Base-by-base conservation (phyloP, 2,329 filamentous ascomycete species). In the Ceratocystis ficicola region DNA sequence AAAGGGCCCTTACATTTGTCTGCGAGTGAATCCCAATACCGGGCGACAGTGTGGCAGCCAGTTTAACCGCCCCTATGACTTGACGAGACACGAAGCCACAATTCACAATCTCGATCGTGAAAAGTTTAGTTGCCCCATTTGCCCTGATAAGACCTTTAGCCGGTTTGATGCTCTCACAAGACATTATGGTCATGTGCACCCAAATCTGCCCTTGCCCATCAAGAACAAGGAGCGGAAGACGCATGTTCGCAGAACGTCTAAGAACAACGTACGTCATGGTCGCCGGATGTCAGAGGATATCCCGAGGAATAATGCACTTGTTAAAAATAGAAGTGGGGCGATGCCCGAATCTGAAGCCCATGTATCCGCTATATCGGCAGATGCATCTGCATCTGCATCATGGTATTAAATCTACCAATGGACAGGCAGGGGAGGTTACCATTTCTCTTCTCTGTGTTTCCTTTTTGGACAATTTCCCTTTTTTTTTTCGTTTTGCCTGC, bases 121-220 rank as follows among this genome's bases (percentile, higher is more conserved):
- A 75, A 97, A 97, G 79, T 91, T 96, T 6, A 86, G 90, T 57
- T 99, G 94, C 76, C 86, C 92, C 69, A 78, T 96, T 61, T 99
- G 94, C 76, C 92, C 97, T 72, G 93, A 97, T 73, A 97, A 97
- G 81, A 95, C 90, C 0, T 99, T 99, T 73, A 96, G 91, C 71
- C 86, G 94, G 67, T 94, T 93, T 69, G 94, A 99, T 77, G 94
- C 94, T 1, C 80, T 97, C 61, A 97, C 93, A 15, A 81, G 94
- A 68, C 94, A 99, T 74, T 95, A 96, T 81, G 86, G 91, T 44
- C 92, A 96, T 62, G 93, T 95, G 69, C 93, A 96, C 75, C 92
- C 93, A 0, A 90, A 96, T 68, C 82, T 93, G 66, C 88, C 92
- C 69, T 86, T 89, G 71, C 86, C 87, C n/a, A 87, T 89, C 70